Evolutionary conservation across 305 asterid genomes (phyloP).

Genomic region (Euphrasia arctica): DNA sequence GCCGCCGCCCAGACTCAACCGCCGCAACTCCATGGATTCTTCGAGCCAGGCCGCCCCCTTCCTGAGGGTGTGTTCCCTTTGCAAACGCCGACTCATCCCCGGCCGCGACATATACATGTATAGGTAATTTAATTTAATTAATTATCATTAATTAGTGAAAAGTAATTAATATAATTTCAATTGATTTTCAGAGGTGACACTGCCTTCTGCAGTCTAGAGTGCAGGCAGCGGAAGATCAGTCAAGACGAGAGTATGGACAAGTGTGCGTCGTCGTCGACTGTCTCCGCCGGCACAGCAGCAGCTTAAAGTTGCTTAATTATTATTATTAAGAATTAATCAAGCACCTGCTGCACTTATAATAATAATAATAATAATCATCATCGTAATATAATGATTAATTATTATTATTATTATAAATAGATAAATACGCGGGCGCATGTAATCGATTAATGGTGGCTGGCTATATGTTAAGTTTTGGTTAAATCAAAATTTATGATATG

Average conservation of each 20-base stretch:
- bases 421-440: too few species aligned
- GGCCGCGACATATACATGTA: conserved; percentile 87
- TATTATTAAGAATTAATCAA: too few species aligned
- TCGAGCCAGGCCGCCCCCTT: conserved; percentile 45
- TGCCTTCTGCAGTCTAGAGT: conserved; percentile 86
- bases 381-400: too few species aligned
- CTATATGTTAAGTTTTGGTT: too few species aligned
- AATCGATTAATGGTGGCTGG: too few species aligned
- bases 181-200: conserved; percentile 65
- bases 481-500: too few species aligned
- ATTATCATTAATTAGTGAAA: too few species aligned
- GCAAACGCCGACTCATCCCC: conserved; percentile 64
- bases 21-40: conserved; percentile 57
- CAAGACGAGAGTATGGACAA: conserved; percentile 67
- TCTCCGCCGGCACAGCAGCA: not conserved
- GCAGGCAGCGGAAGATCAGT: conserved; percentile 68
- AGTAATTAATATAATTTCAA: not conserved
- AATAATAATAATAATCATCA: too few species aligned
- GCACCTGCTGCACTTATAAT: too few species aligned
- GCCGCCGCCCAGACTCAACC: conserved; percentile 33
- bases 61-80: conserved; percentile 62
- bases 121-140: conserved; percentile 34
- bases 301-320: too few species aligned
- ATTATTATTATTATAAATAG: too few species aligned
- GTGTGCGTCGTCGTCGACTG: conserved; percentile 34